Evolutionary conservation across 2,329 filamentous ascomycete species (phyloP).

Genomic region (Colletotrichum sojae): DNA sequence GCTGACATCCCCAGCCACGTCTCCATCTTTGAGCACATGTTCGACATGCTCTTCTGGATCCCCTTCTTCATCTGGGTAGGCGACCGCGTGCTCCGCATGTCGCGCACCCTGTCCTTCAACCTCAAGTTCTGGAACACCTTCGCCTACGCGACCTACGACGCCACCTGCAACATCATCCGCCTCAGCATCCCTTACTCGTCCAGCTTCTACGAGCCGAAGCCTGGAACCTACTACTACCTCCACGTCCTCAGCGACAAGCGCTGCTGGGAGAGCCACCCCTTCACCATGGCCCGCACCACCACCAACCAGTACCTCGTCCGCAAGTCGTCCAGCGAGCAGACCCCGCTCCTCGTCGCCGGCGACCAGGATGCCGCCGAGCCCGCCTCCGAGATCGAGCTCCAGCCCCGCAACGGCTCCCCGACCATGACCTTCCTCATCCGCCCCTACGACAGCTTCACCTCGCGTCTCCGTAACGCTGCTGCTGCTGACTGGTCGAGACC

Average conservation of each 20-base stretch:
- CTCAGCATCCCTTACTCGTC: conserved; percentile 54
- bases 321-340: conserved; percentile 49
- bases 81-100: conserved; percentile 62
- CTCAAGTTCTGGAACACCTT: conserved; percentile 53
- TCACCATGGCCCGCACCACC: conserved; percentile 57
- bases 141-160: conserved; percentile 53
- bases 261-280: conserved; percentile 66
- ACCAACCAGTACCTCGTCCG: conserved; percentile 6
- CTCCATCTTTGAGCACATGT: conserved; percentile 66
- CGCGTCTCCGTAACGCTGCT: conserved; percentile 52
- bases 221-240: conserved; percentile 63
- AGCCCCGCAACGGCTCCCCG: conserved; percentile 25
- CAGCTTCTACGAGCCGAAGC: conserved; percentile 51
- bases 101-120: conserved; percentile 59
- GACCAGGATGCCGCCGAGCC: conserved; percentile 22
- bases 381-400: conserved; percentile 26
- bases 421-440: conserved; percentile 61
- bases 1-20: conserved; percentile 55
- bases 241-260: conserved; percentile 56
- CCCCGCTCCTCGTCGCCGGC: conserved; percentile 49
- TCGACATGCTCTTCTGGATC: conserved; percentile 65
- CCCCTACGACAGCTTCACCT: conserved; percentile 61
- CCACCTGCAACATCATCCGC: conserved; percentile 57
- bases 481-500: conserved; percentile 44
- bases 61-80: conserved; percentile 64